Percentiles rank a stretch among this genome's conserved stretches.
Conservation (phyloP, 2,329 filamentous ascomycete species). For the Fusarium heterosporum region DNA sequence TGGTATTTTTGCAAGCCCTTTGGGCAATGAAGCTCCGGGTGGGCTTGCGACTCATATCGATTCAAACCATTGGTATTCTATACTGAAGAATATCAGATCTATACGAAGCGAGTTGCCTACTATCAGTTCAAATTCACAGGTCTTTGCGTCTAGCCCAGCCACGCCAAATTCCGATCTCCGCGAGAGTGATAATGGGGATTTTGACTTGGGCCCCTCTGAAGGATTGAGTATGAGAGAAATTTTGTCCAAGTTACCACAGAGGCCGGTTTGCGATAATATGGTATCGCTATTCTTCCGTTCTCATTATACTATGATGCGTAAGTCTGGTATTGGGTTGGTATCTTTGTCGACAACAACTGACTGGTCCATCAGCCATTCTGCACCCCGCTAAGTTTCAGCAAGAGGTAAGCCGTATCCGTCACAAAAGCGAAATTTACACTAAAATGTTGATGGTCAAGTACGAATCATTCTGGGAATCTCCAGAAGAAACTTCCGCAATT, state of each 20-base stretch:
- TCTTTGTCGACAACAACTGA: not conserved
- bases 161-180: accelerated
- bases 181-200: not conserved
- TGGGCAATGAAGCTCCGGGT: accelerated
- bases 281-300: constrained; percentile 49
- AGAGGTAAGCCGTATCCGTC: constrained; percentile 29
- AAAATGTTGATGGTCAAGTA: constrained; percentile 47
- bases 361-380: constrained; percentile 33
- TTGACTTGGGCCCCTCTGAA: not conserved
- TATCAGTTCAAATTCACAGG: too few relatives aligned
- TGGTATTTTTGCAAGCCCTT: not conserved
- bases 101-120: constrained; percentile 50
- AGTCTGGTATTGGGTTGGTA: not conserved
- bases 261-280: constrained; percentile 47
- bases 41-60: constrained; percentile 43
- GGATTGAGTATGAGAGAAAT: constrained; percentile 25
- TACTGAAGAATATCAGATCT: constrained; percentile 52
- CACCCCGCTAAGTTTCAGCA: constrained; percentile 47
- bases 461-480: constrained; percentile 56
- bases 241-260: constrained; percentile 39
- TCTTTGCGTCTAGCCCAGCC: accelerated
- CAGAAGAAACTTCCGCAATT: constrained; percentile 47
- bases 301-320: constrained; percentile 44
- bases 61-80: constrained; percentile 51
- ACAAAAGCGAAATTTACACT: too few relatives aligned